These are phyloP conservation scores for Symbiodinium pilosum DNA, from an alignment of 73 alveolate genomes.

Conservation along the genomic window DNA sequence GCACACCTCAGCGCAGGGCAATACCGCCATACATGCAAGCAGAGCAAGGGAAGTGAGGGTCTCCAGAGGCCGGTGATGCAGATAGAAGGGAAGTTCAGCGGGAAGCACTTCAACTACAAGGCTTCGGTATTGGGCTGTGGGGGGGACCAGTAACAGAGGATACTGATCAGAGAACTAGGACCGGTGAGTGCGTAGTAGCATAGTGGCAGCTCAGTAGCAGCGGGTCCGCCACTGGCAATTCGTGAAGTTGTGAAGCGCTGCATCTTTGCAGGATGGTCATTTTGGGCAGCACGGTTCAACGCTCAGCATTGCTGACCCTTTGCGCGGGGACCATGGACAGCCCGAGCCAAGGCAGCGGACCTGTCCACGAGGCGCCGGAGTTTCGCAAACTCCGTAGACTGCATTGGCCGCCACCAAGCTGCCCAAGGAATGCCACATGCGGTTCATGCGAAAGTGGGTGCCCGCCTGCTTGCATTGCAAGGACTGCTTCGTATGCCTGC, in stretches of 20 bases:
- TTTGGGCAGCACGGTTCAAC: background rate
- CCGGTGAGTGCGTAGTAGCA: too few relatives aligned
- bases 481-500: too few relatives aligned
- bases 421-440: conserved; percentile 49
- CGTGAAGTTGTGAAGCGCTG: too few relatives aligned
- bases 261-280: background rate
- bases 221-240: too few relatives aligned
- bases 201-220: too few relatives aligned
- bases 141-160: too few relatives aligned
- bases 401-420: background rate
- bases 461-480: conserved; percentile 51
- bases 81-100: conserved; percentile 47
- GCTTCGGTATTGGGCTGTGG: background rate
- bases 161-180: too few relatives aligned
- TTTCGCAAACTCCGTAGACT: too few relatives aligned
- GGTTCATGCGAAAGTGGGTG: conserved; percentile 57
- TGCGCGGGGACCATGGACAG: background rate
- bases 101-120: conserved; percentile 58
- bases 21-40: too few relatives aligned
- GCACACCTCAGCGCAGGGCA: background rate
- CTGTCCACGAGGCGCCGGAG: background rate
- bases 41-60: too few relatives aligned
- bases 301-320: background rate
- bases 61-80: conserved; percentile 39
- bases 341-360: background rate